These are phyloP conservation scores for Hordeum pubiflorum DNA, from an alignment of 202 grass and related monocot species.

Conservation along the genomic window DNA sequence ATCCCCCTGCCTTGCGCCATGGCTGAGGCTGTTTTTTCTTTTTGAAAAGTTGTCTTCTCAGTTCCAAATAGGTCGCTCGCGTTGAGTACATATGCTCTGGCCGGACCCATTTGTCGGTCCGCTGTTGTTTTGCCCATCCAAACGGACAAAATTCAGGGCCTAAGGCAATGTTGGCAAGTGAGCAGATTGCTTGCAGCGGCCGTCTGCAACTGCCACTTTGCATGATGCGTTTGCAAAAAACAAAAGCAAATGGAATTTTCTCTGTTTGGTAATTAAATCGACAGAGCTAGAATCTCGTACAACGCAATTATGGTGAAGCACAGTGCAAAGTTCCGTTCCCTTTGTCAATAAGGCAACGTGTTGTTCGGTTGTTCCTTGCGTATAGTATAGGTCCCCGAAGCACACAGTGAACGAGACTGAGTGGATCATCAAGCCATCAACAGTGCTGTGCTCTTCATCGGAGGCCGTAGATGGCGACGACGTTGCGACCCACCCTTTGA, in stretches of 20 bases:
- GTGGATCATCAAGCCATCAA: background rate
- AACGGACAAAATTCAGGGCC: no score
- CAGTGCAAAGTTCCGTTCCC: background rate
- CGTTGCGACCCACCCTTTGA: background rate
- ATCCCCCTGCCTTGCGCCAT: no score
- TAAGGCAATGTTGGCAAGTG: background rate
- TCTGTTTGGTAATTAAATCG: background rate
- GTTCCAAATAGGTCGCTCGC: no score
- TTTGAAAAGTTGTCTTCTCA: no score
- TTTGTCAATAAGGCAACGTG: background rate
- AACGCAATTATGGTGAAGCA: background rate
- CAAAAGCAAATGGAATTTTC: slow-evolving; percentile 26
- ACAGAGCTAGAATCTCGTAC: slow-evolving; percentile 3
- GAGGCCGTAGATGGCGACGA: background rate
- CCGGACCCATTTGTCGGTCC: no score
- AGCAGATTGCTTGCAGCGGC: slow-evolving; percentile 21
- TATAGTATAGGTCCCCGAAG: background rate
- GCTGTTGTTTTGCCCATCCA: no score
- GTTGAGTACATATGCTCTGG: no score
- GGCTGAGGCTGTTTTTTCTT: no score
- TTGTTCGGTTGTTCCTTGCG: slow-evolving; percentile 23
- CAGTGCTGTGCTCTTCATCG: background rate
- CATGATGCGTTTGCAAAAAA: slow-evolving; percentile 5
- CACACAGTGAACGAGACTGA: background rate
- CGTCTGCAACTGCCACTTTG: background rate